These are phyloP conservation scores for Allium sativum DNA, from an alignment of 106 monocot genomes.

Conservation along the genomic window DNA sequence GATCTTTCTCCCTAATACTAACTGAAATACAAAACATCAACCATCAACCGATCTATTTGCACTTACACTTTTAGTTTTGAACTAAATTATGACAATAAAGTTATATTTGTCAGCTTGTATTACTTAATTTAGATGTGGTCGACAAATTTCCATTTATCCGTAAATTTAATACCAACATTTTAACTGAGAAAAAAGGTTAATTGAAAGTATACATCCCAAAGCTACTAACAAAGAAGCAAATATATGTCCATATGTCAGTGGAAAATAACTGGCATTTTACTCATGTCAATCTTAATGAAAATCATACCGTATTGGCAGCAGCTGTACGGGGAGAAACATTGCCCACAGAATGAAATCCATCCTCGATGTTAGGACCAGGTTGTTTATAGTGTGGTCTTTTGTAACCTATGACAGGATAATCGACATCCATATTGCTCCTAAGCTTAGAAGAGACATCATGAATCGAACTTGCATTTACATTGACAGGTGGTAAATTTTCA, in stretches of 20 bases:
- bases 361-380: constrained; percentile 5
- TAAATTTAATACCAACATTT: too few species aligned
- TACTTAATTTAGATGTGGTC: too few species aligned
- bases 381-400: constrained; percentile 2
- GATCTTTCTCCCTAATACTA: too few species aligned
- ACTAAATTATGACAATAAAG: too few species aligned
- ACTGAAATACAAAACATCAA: neutral
- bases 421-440: constrained; percentile 2
- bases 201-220: too few species aligned
- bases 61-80: constrained; percentile 1
- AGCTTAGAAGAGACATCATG: constrained; percentile 5
- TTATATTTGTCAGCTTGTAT: neutral
- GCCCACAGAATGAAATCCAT: constrained; percentile 6
- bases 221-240: too few species aligned
- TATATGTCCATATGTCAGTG: too few species aligned
- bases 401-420: neutral
- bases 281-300: too few species aligned
- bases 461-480: neutral
- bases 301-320: too few species aligned
- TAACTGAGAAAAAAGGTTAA: too few species aligned
- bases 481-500: constrained; percentile 4
- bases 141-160: too few species aligned
- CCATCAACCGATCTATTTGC: neutral
- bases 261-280: too few species aligned
- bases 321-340: neutral